Conservation (phyloP, 441 rosid species). For the Geranium incanum region DNA sequence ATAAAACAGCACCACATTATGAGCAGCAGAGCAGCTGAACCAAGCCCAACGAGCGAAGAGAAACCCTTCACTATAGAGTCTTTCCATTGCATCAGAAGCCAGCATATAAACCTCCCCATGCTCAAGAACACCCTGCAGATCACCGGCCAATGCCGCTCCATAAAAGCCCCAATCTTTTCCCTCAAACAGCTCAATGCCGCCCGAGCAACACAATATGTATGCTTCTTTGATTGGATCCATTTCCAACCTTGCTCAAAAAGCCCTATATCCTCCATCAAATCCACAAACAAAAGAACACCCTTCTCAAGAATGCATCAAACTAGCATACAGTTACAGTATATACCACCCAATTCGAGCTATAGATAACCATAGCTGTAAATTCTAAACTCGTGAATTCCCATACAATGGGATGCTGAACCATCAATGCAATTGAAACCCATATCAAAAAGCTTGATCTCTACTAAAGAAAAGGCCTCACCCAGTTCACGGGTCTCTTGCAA, state of each 20-base stretch:
- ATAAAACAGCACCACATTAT: conserved; percentile 99
- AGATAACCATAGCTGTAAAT: conserved; percentile 20
- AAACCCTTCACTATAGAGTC: conserved; percentile 61
- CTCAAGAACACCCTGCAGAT: conserved; percentile 57
- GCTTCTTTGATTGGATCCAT: conserved; percentile 82
- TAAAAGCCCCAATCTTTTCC: conserved; percentile 46
- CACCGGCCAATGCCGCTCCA: conserved; percentile 89
- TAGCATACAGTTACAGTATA: not conserved
- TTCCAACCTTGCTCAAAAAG: conserved; percentile 79
- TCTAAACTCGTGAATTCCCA: conserved; percentile 15
- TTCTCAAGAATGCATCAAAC: not conserved
- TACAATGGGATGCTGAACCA: conserved; percentile 19
- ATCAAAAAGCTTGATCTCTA: conserved; percentile 16
- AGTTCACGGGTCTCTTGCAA: not conserved
- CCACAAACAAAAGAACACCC: conserved; percentile 1
- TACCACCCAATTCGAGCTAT: not conserved
- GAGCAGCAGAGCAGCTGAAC: conserved; percentile 79
- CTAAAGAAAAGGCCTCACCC: conserved; percentile 3
- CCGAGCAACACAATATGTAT: conserved; percentile 38
- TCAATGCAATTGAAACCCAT: conserved; percentile 3
- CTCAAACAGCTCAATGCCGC: conserved; percentile 37
- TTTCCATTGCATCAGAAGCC: conserved; percentile 68
- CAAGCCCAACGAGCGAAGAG: conserved; percentile 54
- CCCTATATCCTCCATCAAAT: conserved; percentile 47
- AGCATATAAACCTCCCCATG: conserved; percentile 34